Evolutionary conservation across 257 asterid genomes (phyloP), one percentile per base, ranked within the genome.

Genomic region (Solanum peruvianum): DNA sequence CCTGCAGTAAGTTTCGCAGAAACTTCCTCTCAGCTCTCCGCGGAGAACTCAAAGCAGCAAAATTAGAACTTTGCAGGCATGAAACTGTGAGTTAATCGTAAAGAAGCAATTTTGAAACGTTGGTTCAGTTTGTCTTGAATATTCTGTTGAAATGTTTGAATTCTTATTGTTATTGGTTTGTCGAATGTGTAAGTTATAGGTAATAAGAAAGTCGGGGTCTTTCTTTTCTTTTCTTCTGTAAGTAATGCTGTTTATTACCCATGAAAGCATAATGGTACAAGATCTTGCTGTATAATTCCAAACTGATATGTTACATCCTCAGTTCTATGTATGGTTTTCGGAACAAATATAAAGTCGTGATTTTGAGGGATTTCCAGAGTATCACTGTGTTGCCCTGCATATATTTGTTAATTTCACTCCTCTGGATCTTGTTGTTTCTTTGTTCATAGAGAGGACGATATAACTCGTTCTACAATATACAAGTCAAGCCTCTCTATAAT

Each of bases 21-120:
- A 39, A 49, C 78, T 77, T 87, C 84, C n/a, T 41, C 88, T 62
- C 86, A 87, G 81, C 60, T 49, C 49, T 73, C 87, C 16, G 3
- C 25, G 37, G 89, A 87, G 33, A 87, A 83, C n/a, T 10, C 64
- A 25, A 87, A 83, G 83, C 89, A 71, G 44, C 89, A 83, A 35
- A 58, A 25, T 72, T 52, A 67, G 89, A 83, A 87, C 83, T 33
- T 33, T 31, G 35, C 87, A 81, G 86, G 73, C 89, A 16, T 82
- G 72, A 70, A 31, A 83, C 31, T 80, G 87, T 71, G 83, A 37
- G 71, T 52, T 81, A 44, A 41, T 75, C 69, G 25, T 62, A 78
- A 87, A 81, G 86, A 81, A 86, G 41, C 73, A 84, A 87, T 56
- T 87, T 87, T 87, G 88, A 84, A 87, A 35, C n/a, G 3, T 25